Evolutionary conservation across 2,329 filamentous ascomycete species (phyloP).

Genomic region (Cladosporium phlei): DNA sequence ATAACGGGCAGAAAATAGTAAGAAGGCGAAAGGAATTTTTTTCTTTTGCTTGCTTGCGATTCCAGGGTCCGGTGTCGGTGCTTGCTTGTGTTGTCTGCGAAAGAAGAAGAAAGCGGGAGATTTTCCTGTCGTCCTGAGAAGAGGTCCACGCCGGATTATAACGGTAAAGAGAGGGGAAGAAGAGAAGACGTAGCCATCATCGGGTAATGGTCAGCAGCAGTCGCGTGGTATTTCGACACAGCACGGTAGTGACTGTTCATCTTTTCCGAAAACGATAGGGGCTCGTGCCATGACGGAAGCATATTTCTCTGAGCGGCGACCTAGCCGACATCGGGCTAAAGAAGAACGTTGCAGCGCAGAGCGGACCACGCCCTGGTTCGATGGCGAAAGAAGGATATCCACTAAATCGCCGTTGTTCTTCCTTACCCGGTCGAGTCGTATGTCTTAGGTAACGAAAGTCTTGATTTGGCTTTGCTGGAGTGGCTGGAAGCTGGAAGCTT

Average conservation of each 20-base stretch:
- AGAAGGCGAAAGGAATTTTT: neutral
- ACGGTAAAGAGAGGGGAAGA: neutral
- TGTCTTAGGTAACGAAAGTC: conserved; percentile 4
- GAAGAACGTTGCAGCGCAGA: neutral
- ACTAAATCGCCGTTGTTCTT: no score
- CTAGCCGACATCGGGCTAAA: neutral
- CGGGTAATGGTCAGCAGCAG: conserved; percentile 5
- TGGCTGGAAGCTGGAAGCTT: conserved; percentile 1
- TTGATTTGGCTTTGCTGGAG: neutral
- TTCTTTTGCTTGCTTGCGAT: neutral
- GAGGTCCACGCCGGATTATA: neutral
- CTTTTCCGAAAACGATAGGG: neutral
- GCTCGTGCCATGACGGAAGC: no score
- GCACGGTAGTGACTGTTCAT: conserved; percentile 1
- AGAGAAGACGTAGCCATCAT: neutral
- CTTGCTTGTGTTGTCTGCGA: neutral
- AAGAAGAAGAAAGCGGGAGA: neutral
- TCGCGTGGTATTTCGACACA: no score
- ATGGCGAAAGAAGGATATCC: no score
- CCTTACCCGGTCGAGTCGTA: conserved; percentile 3
- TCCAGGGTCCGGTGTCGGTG: conserved; percentile 1
- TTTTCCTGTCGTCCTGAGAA: no score
- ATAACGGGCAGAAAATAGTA: no score
- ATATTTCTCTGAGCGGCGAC: no score
- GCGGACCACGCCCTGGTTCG: neutral